phyloP scores from a whole-genome alignment of 495 filamentous ascomycete species.

The Tuber melanosporum region DNA sequence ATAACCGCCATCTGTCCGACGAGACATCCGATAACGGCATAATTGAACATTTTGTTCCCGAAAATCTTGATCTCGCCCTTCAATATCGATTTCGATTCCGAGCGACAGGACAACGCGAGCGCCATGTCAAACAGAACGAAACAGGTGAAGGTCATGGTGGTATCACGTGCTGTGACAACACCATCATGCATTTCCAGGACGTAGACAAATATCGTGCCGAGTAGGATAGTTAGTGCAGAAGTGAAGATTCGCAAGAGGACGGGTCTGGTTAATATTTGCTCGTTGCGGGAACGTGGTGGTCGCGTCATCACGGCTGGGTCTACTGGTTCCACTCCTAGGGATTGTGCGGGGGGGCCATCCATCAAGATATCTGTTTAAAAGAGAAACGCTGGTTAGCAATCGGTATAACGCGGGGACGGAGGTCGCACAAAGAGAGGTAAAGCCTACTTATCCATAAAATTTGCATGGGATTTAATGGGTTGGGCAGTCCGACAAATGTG shows the following conservation, averaged over 20 bases:
- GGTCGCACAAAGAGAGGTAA: constrained; percentile 3
- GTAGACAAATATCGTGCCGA: constrained; percentile 86
- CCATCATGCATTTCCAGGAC: constrained; percentile 83
- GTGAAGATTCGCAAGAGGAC: constrained; percentile 78
- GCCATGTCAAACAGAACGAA: constrained; percentile 99
- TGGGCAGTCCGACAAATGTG: constrained; percentile 85
- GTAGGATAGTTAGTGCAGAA: constrained; percentile 82
- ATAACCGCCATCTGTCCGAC: constrained; percentile 83
- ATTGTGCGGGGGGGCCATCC: constrained; percentile 96
- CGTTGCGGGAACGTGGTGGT: constrained; percentile 75
- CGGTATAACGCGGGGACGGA: neutral
- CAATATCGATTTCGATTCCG: constrained; percentile 80
- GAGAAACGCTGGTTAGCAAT: neutral
- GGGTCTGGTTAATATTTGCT: constrained; percentile 75
- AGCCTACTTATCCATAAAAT: constrained; percentile 97
- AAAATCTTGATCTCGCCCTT: constrained; percentile 76
- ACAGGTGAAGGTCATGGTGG: constrained; percentile 98
- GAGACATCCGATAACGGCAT: constrained; percentile 76
- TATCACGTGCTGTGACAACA: constrained; percentile 81
- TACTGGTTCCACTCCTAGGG: constrained; percentile 90
- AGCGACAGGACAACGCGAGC: constrained; percentile 89
- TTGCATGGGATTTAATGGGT: constrained; percentile 96
- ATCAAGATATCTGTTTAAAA: constrained; percentile 79
- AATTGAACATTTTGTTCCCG: constrained; percentile 90
- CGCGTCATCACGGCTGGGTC: constrained; percentile 90